A percentile compares a stretch with the other conserved stretches of the same genome.
Evolutionary conservation across 768 basidiomycete genomes (phyloP).

Genomic region (Mycena galericulata): DNA sequence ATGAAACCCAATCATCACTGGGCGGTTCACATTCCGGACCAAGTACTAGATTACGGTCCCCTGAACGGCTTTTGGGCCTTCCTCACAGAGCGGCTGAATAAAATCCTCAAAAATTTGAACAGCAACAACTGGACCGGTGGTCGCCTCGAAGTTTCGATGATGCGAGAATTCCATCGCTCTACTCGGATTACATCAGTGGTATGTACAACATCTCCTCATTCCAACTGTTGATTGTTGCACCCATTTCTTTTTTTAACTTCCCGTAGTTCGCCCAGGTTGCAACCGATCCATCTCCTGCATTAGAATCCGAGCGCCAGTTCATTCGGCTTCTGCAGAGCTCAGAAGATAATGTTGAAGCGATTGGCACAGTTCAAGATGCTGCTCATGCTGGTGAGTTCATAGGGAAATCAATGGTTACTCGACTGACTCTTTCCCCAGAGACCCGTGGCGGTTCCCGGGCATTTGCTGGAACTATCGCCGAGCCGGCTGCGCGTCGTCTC

Average conservation of each 20-base stretch:
- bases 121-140: conserved; percentile 43
- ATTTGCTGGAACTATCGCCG: too few relatives aligned
- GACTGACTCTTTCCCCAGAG: too few relatives aligned
- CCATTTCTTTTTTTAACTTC: too few relatives aligned
- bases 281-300: too few relatives aligned
- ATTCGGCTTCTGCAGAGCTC: too few relatives aligned
- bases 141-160: conserved; percentile 44
- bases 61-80: conserved; percentile 46
- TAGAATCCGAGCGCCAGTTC: too few relatives aligned
- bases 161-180: conserved; percentile 38
- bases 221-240: too few relatives aligned
- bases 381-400: background rate
- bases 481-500: too few relatives aligned
- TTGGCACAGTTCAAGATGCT: conserved; percentile 32
- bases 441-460: too few relatives aligned
- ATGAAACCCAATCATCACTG: conserved; percentile 44
- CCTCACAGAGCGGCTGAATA: conserved; percentile 44
- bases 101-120: conserved; percentile 42
- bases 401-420: too few relatives aligned
- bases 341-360: background rate
- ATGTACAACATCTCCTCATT: too few relatives aligned
- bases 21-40: conserved; percentile 35
- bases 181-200: background rate
- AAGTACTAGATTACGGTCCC: conserved; percentile 39
- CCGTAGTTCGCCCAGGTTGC: too few relatives aligned